Evolutionary conservation across 495 filamentous ascomycete species (phyloP).

Genomic region (Pyrenula massariospora): DNA sequence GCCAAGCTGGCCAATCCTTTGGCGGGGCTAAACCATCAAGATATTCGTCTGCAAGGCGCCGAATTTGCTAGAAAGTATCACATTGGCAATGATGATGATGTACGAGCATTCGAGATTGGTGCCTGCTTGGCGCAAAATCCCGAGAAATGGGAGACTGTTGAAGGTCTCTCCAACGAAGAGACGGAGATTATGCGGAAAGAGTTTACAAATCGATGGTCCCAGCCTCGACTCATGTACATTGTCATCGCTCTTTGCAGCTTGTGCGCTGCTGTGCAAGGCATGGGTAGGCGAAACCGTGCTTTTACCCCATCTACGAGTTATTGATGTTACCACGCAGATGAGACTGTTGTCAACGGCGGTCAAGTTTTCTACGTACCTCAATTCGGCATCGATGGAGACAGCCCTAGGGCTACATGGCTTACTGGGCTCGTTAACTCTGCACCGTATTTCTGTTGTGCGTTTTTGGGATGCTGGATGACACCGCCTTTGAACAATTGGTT

Average conservation of each 20-base stretch:
- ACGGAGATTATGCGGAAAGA: constrained; percentile 30
- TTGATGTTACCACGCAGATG: no score
- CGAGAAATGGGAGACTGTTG: constrained; percentile 21
- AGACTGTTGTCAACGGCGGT: constrained; percentile 71
- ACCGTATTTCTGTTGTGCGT: constrained; percentile 30
- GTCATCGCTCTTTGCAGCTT: constrained; percentile 34
- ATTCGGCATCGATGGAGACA: constrained; percentile 23
- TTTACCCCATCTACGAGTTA: no score
- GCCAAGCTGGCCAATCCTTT: no score
- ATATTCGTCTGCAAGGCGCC: no score
- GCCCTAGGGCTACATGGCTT: constrained; percentile 18
- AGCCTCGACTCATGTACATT: constrained; percentile 44
- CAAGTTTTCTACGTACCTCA: constrained; percentile 52
- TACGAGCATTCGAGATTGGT: constrained; percentile 40
- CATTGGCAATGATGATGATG: no score
- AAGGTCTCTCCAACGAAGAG: constrained; percentile 33
- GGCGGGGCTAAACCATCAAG: no score
- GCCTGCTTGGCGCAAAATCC: constrained; percentile 42
- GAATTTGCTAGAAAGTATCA: no score
- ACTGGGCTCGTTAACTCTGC: constrained; percentile 35
- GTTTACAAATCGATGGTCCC: constrained; percentile 41
- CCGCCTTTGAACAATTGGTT: constrained; percentile 45
- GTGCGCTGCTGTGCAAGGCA: constrained; percentile 48
- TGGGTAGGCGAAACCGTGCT: no score
- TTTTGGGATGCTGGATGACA: constrained; percentile 38